Evolutionary conservation across 371 early-diverging fungal species (phyloP).

Genomic region (Thermomucor indicae-seudaticae): DNA sequence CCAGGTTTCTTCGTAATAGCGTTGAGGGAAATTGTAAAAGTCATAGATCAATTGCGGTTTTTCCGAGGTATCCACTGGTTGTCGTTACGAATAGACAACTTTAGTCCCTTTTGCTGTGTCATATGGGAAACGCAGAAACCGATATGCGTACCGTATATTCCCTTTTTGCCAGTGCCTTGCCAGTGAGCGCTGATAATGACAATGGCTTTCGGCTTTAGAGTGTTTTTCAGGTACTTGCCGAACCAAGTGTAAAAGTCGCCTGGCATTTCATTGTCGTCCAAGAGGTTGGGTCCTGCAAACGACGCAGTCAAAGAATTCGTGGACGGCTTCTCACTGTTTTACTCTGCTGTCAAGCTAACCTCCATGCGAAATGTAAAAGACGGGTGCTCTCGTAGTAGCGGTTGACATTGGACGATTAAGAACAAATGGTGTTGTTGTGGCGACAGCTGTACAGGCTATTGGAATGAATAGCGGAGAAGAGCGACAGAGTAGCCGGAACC

Average conservation of each 20-base stretch:
- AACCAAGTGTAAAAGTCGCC: conserved; percentile 41
- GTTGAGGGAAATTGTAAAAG: conserved; percentile 56
- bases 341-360: conserved; percentile 15
- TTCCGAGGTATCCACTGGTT: conserved; percentile 32
- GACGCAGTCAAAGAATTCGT: conserved; percentile 8
- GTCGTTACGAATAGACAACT: neutral
- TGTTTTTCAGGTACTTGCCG: conserved; percentile 39
- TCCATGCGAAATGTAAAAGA: conserved; percentile 42
- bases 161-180: conserved; percentile 39
- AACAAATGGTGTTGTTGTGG: too few relatives aligned
- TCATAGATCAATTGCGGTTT: conserved; percentile 61
- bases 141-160: conserved; percentile 35
- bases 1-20: conserved; percentile 53
- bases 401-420: too few relatives aligned
- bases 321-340: neutral
- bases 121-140: too few relatives aligned
- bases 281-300: conserved; percentile 50
- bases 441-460: too few relatives aligned
- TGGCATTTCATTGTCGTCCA: conserved; percentile 44
- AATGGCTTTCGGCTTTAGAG: conserved; percentile 48
- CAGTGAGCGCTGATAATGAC: conserved; percentile 57
- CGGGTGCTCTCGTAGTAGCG: conserved; percentile 18
- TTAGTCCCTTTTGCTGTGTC: neutral
- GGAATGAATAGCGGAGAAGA: too few relatives aligned
- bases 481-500: too few relatives aligned